Base-by-base conservation (phyloP, 1,284 basidiomycete genomes). In the Pseudozyma tsukubaensis region DNA sequence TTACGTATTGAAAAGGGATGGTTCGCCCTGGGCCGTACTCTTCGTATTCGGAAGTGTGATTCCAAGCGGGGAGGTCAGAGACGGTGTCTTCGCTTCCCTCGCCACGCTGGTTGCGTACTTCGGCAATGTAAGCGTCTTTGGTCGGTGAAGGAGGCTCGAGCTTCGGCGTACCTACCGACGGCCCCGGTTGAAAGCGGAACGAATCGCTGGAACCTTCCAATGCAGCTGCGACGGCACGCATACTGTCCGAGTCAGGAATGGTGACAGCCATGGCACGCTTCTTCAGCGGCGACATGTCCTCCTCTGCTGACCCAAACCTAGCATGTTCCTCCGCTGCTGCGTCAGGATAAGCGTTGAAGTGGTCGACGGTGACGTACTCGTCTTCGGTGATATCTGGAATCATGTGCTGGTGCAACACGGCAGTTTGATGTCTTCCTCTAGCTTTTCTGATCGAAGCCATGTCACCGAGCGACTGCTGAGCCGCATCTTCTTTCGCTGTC, bases 1-100 rank as follows among this genome's bases (percentile, higher is more conserved):
- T 72, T 39, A 72, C 56, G 35, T 72, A 68, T 29, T 72, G 70
- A 50, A 72, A 72, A 0, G 66, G 61, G 13, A 73, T 55, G 7
- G 21, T 32, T 12, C 62, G 47, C 4, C 51, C 50, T 1, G 59
- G 37, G 14, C 50, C 50, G 9, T 49, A 58, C 3, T 53, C 48
- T 5, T 62, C 53, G 1, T 9, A 6, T 6, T 50, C 53, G 13
- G 18, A 3, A 51, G 34, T 34, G 32, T 35, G 8, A 29, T 29
- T 5, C 39, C 52, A 54, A 2, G 37, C 12, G 0, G 55, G 63
- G 0, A 59, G 53, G 13, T 66, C 59, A 1, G 59, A 24, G 0
- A 66, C 59, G 7, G 63, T 66, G 18, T 72, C 69, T 44, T 72
- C 49, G 52, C 61, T 61, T 10, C 37, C 44, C 18, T 72, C 54